phyloP scores from a whole-genome alignment of 768 basidiomycete species.

The Collybia sordida region DNA sequence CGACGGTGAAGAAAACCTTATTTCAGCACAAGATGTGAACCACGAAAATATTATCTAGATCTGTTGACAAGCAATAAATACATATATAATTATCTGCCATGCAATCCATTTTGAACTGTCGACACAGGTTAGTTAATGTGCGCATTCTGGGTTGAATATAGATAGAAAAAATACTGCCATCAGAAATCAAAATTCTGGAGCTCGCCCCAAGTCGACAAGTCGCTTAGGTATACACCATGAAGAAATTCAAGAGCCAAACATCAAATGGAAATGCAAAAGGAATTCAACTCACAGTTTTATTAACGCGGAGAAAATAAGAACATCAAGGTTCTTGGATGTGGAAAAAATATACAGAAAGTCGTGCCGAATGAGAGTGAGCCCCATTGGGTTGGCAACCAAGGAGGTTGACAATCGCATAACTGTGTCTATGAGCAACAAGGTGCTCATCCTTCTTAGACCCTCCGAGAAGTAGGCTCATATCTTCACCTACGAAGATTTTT shows the following conservation, averaged over 20 bases:
- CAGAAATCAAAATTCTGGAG: conserved; percentile 73
- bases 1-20: no score
- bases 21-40: no score
- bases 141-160: not conserved
- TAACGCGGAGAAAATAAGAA: conserved; percentile 24
- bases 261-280: conserved; percentile 38
- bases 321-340: conserved; percentile 46
- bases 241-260: conserved; percentile 80
- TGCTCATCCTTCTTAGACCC: conserved; percentile 35
- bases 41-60: no score
- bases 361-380: conserved; percentile 85
- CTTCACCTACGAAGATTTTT: conserved; percentile 62
- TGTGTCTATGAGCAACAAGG: conserved; percentile 81
- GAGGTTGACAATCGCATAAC: conserved; percentile 78
- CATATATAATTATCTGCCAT: no score
- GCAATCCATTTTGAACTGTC: no score
- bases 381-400: conserved; percentile 77
- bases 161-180: conserved; percentile 13
- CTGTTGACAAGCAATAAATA: no score
- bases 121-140: no score
- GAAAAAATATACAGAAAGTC: conserved; percentile 50
- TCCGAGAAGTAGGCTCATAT: conserved; percentile 67
- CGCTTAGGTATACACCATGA: conserved; percentile 77
- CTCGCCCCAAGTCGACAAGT: conserved; percentile 46
- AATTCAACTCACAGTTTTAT: conserved; percentile 14